Percentiles rank a stretch among this genome's conserved stretches.
These are phyloP conservation scores for Rauvolfia tetraphylla DNA, from an alignment of 257 asterid genomes.

Conservation along the genomic window DNA sequence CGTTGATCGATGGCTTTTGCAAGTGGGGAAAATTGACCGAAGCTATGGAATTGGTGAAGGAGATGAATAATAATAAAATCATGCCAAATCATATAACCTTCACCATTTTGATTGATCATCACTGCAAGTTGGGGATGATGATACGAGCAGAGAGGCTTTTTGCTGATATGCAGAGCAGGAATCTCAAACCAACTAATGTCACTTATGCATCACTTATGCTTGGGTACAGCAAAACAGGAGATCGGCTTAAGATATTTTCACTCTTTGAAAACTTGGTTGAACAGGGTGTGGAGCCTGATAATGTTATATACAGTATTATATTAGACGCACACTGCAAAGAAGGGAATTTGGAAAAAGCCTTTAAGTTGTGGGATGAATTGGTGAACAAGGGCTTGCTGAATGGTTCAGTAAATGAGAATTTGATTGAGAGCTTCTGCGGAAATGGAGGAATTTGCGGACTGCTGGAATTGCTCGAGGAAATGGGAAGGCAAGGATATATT, in stretches of 20 bases:
- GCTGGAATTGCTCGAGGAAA: constrained; percentile 42
- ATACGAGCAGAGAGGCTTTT: constrained; percentile 69
- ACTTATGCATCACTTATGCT: constrained; percentile 70
- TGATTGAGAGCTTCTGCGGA: constrained; percentile 51
- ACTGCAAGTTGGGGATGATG: constrained; percentile 54
- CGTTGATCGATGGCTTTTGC: constrained; percentile 69
- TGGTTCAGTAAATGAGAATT: constrained; percentile 46
- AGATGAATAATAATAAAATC: constrained; percentile 55
- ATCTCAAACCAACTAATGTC: constrained; percentile 58
- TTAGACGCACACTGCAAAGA: constrained; percentile 55
- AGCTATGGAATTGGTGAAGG: constrained; percentile 58
- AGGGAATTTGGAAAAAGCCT: constrained; percentile 51
- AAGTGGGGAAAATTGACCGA: constrained; percentile 54
- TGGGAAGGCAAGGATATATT: constrained; percentile 57
- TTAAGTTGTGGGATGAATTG: constrained; percentile 56
- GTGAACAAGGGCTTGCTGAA: constrained; percentile 54
- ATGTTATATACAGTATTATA: constrained; percentile 47
- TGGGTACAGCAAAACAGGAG: constrained; percentile 67
- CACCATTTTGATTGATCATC: constrained; percentile 61
- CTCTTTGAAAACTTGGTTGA: constrained; percentile 55
- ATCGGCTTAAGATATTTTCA: constrained; percentile 53
- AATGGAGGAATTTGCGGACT: constrained; percentile 43
- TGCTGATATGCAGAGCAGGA: constrained; percentile 52
- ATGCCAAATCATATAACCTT: constrained; percentile 70
- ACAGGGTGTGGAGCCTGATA: constrained; percentile 74